Evolutionary conservation across 2,329 filamentous ascomycete species (phyloP), one percentile per base, ranked within the genome.

Genomic region (Bipolaris gigantea): DNA sequence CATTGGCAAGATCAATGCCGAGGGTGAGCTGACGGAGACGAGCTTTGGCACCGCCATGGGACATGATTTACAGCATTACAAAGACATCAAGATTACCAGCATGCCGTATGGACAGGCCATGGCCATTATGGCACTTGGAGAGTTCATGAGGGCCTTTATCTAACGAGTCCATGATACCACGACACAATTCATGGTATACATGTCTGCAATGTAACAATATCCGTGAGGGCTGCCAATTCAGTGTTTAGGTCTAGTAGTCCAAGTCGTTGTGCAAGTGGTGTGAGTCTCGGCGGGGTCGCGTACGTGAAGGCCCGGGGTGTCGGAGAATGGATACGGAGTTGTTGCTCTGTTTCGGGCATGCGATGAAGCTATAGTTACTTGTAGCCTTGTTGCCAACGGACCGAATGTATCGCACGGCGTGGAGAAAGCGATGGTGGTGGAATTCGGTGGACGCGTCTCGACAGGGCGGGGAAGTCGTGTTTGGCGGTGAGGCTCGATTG

Each of bases 21-120:
- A 85, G 54, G 89, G 89, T 1, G 89, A 92, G 75, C 74, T 93
- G 66, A 77, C 82, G 43, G 85, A 91, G 67, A 88, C 87, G 1
- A 90, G 87, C 60, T 93, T 92, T 67, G 89, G 89, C 0, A 93
- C 89, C 0, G 87, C 80, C 0, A 92, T 93, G 88, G 89, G 89
- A 0, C 79, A 84, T 60, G 81, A 82, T 53, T 72, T 92, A 67
- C 83, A 92, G 74, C 88, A 90, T 71, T 92, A 93, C 68, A 87
- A 88, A 73, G 83, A 89, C 59, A 92, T 93, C 53, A 81, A 85
- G 1, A 75, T 87, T 57, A 93, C 89, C 2, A 88, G 86, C 63
- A 93, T 92, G 89, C 89, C 89, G 6, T 92, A 92, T 64, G 89
- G 89, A 0, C 89, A 92, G 72, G 88, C 89, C 0, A 92, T 92